Base-by-base conservation (phyloP, 331 rosid genomes). In the Prunus yedoensis region DNA sequence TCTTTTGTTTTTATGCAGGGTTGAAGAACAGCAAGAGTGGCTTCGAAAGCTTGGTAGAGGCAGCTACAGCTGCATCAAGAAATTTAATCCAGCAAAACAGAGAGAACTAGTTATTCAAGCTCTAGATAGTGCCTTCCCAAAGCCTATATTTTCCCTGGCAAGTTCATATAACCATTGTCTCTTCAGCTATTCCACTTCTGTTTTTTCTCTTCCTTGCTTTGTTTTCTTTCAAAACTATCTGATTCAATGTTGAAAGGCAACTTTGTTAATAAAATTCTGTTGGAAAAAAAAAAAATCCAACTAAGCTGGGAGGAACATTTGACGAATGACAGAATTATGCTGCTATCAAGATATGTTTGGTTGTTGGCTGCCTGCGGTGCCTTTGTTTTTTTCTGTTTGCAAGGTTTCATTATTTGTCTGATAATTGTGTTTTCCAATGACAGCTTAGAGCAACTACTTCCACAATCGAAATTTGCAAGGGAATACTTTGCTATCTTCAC, bases 11-110 rank as follows among this genome's bases (percentile, higher is more conserved):
- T 50, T 43, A 32, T 74, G 80, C 80, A 92, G 99, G 99, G 77
- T 20, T 87, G 21, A 51, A 70, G 50, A 92, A 85, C 78, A 74
- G 57, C 14, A 92, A 84, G 88, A 88, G 87, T 45, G 99, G 99
- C 5, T 95, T 84, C 47, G 87, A 84, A 50, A 87, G 97, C 86
- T 77, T 95, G 69, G 89, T 90, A 47, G 97, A 92, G 69, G 97
- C 94, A 77, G 87, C 97, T 51, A 79, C 66, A 17, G 78, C 73
- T 78, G 87, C 85, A n/a, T 84, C 88, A 17, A 68, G 54, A 88
- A 78, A n/a, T 89, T 85, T 35, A 85, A 75, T 73, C 82, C 85
- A 10, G 47, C 63, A 71, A 83, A 85, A 68, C 99, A 95, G 73
- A 78, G 77, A 58, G 84, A 85, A 41, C 77, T 88, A 52, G 65